A percentile compares a stretch with the other conserved stretches of the same genome.
phyloP scores from a whole-genome alignment of 2,329 filamentous ascomycete genomes.

The Fusarium siculi region DNA sequence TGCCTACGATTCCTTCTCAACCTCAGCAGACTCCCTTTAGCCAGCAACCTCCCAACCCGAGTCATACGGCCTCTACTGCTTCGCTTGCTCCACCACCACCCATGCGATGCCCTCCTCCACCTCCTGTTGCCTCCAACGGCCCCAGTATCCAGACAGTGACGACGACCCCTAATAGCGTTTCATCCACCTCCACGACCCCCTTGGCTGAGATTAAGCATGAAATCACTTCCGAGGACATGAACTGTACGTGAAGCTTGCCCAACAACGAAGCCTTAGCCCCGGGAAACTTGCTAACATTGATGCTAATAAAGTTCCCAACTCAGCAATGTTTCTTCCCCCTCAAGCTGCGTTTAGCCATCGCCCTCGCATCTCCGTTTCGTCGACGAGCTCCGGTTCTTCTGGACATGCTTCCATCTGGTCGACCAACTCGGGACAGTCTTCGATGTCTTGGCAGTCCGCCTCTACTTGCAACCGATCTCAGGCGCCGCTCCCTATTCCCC shows the following conservation, averaged over 20 bases:
- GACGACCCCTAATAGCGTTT: slow-evolving; percentile 31
- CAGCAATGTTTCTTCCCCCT: slow-evolving; percentile 49
- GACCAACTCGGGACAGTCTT: slow-evolving; percentile 53
- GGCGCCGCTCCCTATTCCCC: slow-evolving; percentile 51
- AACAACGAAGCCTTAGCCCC: neutral
- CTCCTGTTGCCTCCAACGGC: slow-evolving; percentile 38
- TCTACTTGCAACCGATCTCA: slow-evolving; percentile 50
- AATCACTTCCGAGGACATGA: slow-evolving; percentile 43
- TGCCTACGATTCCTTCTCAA: slow-evolving; percentile 28
- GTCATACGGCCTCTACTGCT: slow-evolving; percentile 32
- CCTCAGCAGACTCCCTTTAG: slow-evolving; percentile 33
- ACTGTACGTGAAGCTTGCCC: slow-evolving; percentile 36
- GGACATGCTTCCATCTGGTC: slow-evolving; percentile 61
- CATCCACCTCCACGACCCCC: slow-evolving; percentile 39
- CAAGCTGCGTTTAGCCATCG: slow-evolving; percentile 54
- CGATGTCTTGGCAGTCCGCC: slow-evolving; percentile 53
- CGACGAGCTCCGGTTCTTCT: slow-evolving; percentile 61
- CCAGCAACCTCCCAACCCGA: slow-evolving; percentile 29
- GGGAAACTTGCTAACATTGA: slow-evolving; percentile 11
- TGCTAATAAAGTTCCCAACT: slow-evolving; percentile 35
- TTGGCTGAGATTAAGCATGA: slow-evolving; percentile 47
- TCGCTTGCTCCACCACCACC: slow-evolving; percentile 46
- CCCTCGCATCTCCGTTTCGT: slow-evolving; percentile 60
- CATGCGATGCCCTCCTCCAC: slow-evolving; percentile 49
- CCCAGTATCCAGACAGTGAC: slow-evolving; percentile 35